Percentiles rank a stretch among this genome's conserved stretches.
phyloP scores from a whole-genome alignment of 208 protist genomes.

The Leishmania gerbilli region DNA sequence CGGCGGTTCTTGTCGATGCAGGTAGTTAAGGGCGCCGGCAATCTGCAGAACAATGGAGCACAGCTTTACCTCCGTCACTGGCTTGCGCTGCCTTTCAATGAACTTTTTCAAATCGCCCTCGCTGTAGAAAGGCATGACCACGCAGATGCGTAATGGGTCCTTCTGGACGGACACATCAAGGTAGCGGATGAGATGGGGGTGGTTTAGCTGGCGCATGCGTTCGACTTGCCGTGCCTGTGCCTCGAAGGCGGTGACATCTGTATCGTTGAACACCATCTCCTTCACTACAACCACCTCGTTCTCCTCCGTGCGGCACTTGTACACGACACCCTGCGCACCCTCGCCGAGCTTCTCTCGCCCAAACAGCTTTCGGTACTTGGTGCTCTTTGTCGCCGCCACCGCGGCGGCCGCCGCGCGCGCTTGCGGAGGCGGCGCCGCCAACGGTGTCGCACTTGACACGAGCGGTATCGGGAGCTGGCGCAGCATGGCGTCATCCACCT shows the following conservation, averaged over 20 bases:
- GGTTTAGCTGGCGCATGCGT: constrained; percentile 69
- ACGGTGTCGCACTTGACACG: constrained; percentile 11
- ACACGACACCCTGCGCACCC: constrained; percentile 81
- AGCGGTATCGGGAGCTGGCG: constrained; percentile 20
- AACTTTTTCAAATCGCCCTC: constrained; percentile 75
- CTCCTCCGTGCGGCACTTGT: constrained; percentile 72
- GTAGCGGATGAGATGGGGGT: constrained; percentile 85
- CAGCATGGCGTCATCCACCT: constrained; percentile 24
- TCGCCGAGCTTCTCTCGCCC: constrained; percentile 56
- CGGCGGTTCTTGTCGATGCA: constrained; percentile 78
- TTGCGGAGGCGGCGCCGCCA: constrained; percentile 11
- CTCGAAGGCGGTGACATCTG: constrained; percentile 38
- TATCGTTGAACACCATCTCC: constrained; percentile 73
- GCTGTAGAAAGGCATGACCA: constrained; percentile 89
- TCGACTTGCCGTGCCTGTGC: constrained; percentile 59
- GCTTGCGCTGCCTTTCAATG: constrained; percentile 53
- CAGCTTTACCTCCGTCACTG: constrained; percentile 66
- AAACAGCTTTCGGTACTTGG: constrained; percentile 57
- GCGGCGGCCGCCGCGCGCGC: constrained; percentile 17
- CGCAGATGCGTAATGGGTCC: constrained; percentile 54
- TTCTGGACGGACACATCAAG: constrained; percentile 66
- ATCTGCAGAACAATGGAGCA: constrained; percentile 86
- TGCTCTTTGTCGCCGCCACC: constrained; percentile 15
- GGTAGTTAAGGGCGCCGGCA: constrained; percentile 69
- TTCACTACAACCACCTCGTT: constrained; percentile 80